Conservation (phyloP, 371 early-diverging fungal species). For the Mucor plumbeus region DNA sequence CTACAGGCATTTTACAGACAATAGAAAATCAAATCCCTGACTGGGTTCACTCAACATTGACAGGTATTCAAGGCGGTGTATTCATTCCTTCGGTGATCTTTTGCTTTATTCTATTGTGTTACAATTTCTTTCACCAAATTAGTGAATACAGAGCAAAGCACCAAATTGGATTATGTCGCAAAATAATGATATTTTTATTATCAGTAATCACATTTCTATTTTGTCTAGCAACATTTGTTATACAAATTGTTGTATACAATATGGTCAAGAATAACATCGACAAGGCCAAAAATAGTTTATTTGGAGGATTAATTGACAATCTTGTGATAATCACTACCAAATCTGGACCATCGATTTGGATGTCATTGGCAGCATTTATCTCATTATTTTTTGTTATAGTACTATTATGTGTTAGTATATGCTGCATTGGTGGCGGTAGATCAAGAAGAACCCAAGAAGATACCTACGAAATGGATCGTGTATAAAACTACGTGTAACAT, state of each 20-base stretch:
- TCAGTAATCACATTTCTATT: slow-evolving; percentile 18
- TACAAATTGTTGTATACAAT: slow-evolving; percentile 16
- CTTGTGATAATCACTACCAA: slow-evolving; percentile 6
- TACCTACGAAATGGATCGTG: not conserved
- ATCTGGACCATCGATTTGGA: slow-evolving; percentile 29
- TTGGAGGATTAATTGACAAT: slow-evolving; percentile 14
- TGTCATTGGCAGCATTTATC: slow-evolving; percentile 28
- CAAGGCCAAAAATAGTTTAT: not conserved
- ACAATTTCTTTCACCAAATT: slow-evolving; percentile 13
- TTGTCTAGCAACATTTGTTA: slow-evolving; percentile 18
- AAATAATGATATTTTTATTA: not conserved
- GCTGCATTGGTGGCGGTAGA: slow-evolving; percentile 5
- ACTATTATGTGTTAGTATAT: slow-evolving; percentile 20
- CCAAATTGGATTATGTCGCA: slow-evolving; percentile 5
- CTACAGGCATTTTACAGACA: slow-evolving; percentile 16
- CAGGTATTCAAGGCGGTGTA: slow-evolving; percentile 22
- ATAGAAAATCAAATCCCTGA: slow-evolving; percentile 19
- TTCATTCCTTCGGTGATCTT: slow-evolving; percentile 26
- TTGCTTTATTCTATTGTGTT: slow-evolving; percentile 24
- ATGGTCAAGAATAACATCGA: slow-evolving; percentile 9
- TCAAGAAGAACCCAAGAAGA: not conserved
- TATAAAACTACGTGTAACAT: slow-evolving; percentile 3
- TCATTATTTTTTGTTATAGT: slow-evolving; percentile 22
- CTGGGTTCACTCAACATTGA: slow-evolving; percentile 6
- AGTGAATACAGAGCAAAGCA: slow-evolving; percentile 1